Conservation (phyloP, 2,329 filamentous ascomycete species). For the Fusarium lyarnte region DNA sequence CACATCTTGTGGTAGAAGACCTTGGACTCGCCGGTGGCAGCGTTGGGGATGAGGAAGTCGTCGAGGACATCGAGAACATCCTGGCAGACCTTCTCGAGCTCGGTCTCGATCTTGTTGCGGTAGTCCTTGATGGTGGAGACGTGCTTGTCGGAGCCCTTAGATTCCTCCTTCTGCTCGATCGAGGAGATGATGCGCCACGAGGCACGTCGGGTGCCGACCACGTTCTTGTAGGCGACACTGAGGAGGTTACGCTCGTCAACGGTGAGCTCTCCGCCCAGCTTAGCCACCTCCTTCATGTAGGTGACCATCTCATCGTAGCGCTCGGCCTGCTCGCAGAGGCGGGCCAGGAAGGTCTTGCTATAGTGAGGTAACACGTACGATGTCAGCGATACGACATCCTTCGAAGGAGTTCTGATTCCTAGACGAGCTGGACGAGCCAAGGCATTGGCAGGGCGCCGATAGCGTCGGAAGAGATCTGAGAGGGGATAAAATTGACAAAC, state of each 20-base stretch:
- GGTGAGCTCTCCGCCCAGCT: constrained; percentile 80
- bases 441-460: constrained; percentile 23
- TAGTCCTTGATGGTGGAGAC: constrained; percentile 94
- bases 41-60: constrained; percentile 92
- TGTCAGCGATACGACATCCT: constrained; percentile 42
- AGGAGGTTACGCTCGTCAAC: constrained; percentile 99
- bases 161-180: constrained; percentile 99
- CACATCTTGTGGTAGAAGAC: constrained; percentile 99
- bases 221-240: constrained; percentile 99
- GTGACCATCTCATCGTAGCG: constrained; percentile 99
- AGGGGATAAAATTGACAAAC: constrained; percentile 57
- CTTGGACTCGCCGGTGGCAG: constrained; percentile 97
- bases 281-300: constrained; percentile 99
- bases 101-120: constrained; percentile 96
- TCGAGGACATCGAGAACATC: constrained; percentile 97
- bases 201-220: constrained; percentile 96
- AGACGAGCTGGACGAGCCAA: constrained; percentile 29
- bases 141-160: constrained; percentile 96
- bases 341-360: constrained; percentile 99
- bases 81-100: constrained; percentile 98
- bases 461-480: constrained; percentile 20
- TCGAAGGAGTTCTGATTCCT: constrained; percentile 32
- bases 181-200: constrained; percentile 99
- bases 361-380: constrained; percentile 40
- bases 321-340: constrained; percentile 99